These are phyloP conservation scores for Centella asiatica DNA, from an alignment of 129 eudicot species.

Conservation along the genomic window DNA sequence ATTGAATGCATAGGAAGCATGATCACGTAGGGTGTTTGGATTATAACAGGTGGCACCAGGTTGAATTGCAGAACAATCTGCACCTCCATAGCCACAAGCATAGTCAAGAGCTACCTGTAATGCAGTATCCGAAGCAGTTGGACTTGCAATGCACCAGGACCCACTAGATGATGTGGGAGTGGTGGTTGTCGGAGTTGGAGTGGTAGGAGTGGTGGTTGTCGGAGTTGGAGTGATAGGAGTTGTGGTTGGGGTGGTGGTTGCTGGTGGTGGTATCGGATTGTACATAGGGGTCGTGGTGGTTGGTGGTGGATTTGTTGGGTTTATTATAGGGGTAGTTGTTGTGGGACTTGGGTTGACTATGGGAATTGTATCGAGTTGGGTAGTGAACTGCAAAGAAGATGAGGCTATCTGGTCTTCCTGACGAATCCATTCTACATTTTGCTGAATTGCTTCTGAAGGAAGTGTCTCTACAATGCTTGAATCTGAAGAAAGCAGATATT, in stretches of 20 bases:
- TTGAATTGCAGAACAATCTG: slow-evolving; percentile 88
- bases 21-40: slow-evolving; percentile 74
- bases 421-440: slow-evolving; percentile 20
- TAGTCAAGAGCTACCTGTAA: slow-evolving; percentile 90
- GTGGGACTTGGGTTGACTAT: slow-evolving; percentile 66
- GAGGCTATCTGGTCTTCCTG: slow-evolving; percentile 24
- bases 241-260: slow-evolving; percentile 22
- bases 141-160: slow-evolving; percentile 80
- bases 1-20: slow-evolving; percentile 92
- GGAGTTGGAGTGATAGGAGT: slow-evolving; percentile 25
- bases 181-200: slow-evolving; percentile 22
- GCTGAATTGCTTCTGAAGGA: slow-evolving; percentile 31
- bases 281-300: slow-evolving; percentile 20
- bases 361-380: slow-evolving; percentile 56
- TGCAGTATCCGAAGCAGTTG: slow-evolving; percentile 72
- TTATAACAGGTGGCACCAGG: slow-evolving; percentile 63
- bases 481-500: slow-evolving; percentile 34
- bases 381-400: slow-evolving; percentile 20
- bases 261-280: slow-evolving; percentile 28
- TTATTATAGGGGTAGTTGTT: slow-evolving; percentile 45
- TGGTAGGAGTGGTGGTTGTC: slow-evolving; percentile 20
- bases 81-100: slow-evolving; percentile 96
- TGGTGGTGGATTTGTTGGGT: slow-evolving; percentile 19
- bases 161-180: slow-evolving; percentile 46
- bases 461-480: slow-evolving; percentile 35